A percentile compares a stretch with the other conserved stretches of the same genome.
phyloP scores from a whole-genome alignment of 768 basidiomycete species.

The Tremella fuciformis region DNA sequence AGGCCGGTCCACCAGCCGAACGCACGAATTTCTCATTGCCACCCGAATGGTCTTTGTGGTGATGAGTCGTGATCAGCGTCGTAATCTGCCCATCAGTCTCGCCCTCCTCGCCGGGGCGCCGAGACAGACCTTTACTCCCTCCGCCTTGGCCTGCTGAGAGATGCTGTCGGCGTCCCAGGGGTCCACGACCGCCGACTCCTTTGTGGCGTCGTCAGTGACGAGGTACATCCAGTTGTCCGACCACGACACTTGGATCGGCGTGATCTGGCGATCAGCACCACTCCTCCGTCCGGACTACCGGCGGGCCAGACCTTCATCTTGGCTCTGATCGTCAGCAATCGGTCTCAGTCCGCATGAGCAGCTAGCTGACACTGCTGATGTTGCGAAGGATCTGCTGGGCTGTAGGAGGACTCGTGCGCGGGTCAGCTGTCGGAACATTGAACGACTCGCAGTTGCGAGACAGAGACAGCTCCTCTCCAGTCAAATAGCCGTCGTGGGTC shows the following conservation, averaged over 20 bases:
- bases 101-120: neutral
- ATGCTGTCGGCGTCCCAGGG: conserved; percentile 49
- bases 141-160: conserved; percentile 55
- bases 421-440: neutral
- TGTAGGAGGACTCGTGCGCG: neutral
- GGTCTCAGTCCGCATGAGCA: neutral
- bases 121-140: conserved; percentile 65
- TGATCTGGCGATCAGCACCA: neutral
- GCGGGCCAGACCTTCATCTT: neutral
- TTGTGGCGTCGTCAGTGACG: conserved; percentile 44
- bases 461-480: neutral
- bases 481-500: neutral
- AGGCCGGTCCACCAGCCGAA: conserved; percentile 2
- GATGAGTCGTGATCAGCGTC: conserved; percentile 74
- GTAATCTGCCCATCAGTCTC: conserved; percentile 32
- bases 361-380: neutral
- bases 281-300: too few species aligned
- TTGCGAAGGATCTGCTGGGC: neutral
- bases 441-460: neutral
- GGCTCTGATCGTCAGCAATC: neutral
- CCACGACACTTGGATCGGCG: conserved; percentile 13
- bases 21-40: conserved; percentile 67
- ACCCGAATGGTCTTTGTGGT: conserved; percentile 84
- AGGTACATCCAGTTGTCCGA: conserved; percentile 53
- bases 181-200: conserved; percentile 48